A percentile compares a stretch with the other conserved stretches of the same genome.
Conservation (phyloP, 1,284 basidiomycete species). For the Thecaphora thlaspeos region DNA sequence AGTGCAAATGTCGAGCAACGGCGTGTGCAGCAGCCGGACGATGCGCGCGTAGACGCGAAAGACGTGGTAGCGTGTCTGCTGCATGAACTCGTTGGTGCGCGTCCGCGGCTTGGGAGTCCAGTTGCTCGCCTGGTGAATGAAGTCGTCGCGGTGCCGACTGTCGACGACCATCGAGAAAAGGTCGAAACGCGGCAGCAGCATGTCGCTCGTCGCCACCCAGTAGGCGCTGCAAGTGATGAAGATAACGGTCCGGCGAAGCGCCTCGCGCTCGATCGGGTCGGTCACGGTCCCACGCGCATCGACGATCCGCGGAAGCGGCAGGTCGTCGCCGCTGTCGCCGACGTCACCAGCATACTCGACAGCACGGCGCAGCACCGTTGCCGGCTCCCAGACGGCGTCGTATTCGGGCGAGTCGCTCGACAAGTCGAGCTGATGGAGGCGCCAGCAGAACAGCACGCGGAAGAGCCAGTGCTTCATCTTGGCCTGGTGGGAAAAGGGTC, state of each 20-base stretch:
- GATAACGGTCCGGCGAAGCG: constrained; percentile 19
- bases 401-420: constrained; percentile 27
- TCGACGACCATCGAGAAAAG: constrained; percentile 31
- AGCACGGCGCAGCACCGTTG: constrained; percentile 24
- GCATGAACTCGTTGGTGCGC: constrained; percentile 27
- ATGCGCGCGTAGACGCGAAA: constrained; percentile 38
- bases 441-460: constrained; percentile 33
- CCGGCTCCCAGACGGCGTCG: constrained; percentile 26
- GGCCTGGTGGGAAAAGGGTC: too few relatives aligned
- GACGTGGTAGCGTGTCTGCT: constrained; percentile 30
- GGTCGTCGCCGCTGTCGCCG: constrained; percentile 14
- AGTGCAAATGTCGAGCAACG: constrained; percentile 34
- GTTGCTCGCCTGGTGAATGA: constrained; percentile 39
- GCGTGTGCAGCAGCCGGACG: constrained; percentile 38
- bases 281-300: constrained; percentile 28
- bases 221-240: constrained; percentile 26
- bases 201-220: constrained; percentile 34
- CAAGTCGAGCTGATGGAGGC: constrained; percentile 36
- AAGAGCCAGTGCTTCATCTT: constrained; percentile 38
- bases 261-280: constrained; percentile 34
- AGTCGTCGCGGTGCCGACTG: constrained; percentile 28
- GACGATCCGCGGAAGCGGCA: constrained; percentile 24
- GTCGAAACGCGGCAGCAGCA: constrained; percentile 38
- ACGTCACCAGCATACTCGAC: constrained; percentile 24
- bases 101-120: constrained; percentile 35